phyloP scores from a whole-genome alignment of 1,284 basidiomycete genomes.

The Hymenochaete sp. region DNA sequence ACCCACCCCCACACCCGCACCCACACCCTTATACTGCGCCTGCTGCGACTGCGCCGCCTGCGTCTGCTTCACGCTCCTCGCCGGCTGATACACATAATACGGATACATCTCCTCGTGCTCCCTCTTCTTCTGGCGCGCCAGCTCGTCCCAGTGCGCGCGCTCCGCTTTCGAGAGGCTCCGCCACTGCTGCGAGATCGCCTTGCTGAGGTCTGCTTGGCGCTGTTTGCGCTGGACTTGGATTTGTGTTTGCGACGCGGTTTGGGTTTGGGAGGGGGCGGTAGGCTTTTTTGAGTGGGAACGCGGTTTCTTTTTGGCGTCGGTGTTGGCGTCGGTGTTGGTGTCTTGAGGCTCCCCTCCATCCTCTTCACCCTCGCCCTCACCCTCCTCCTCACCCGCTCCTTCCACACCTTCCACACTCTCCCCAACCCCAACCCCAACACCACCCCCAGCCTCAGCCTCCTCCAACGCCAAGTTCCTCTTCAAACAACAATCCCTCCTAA shows the following conservation, averaged over 20 bases:
- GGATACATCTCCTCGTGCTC: conserved; percentile 58
- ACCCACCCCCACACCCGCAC: conserved; percentile 27
- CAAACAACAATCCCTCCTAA: conserved; percentile 59
- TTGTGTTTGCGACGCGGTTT: too few relatives aligned
- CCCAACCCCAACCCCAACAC: conserved; percentile 20
- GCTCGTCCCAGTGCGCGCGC: conserved; percentile 53
- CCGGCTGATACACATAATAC: conserved; percentile 68
- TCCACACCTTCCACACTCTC: conserved; percentile 19
- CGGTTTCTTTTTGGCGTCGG: too few relatives aligned
- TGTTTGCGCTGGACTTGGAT: conserved; percentile 35
- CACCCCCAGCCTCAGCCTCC: conserved; percentile 32
- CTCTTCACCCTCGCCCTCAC: too few relatives aligned
- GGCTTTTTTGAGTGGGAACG: too few relatives aligned
- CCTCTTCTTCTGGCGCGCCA: conserved; percentile 50
- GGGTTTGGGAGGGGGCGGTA: too few relatives aligned
- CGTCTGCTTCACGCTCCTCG: conserved; percentile 22
- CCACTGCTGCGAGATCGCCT: conserved; percentile 72
- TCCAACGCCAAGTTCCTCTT: conserved; percentile 46
- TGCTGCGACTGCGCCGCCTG: background rate
- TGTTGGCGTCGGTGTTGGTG: too few relatives aligned
- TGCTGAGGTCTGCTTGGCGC: conserved; percentile 56
- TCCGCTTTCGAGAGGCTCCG: conserved; percentile 53
- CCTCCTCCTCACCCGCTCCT: conserved; percentile 30
- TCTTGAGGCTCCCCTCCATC: too few relatives aligned
- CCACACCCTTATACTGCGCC: background rate